Percentiles rank a stretch among this genome's conserved stretches.
These are phyloP conservation scores for Plectranthus barbatus DNA, from an alignment of 257 asterid species.

Conservation along the genomic window DNA sequence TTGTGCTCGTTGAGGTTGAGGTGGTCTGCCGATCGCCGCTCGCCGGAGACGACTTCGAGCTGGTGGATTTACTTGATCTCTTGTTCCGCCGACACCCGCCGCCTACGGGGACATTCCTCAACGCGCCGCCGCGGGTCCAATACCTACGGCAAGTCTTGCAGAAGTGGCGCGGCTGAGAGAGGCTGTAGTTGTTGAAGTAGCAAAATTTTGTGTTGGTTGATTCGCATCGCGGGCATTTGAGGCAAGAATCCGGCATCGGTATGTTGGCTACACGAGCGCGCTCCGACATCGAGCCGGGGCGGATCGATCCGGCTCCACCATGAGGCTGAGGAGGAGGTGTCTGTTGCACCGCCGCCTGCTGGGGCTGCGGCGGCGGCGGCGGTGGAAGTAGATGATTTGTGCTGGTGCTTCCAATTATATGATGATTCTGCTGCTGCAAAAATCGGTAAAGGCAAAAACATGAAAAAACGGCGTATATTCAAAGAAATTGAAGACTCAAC, in stretches of 20 bases:
- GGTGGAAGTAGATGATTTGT: conserved; percentile 24
- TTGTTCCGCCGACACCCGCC: conserved; percentile 80
- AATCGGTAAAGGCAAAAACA: conserved; percentile 4
- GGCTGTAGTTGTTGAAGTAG: conserved; percentile 88
- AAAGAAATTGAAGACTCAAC: conserved; percentile 21
- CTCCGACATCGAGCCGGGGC: conserved; percentile 83
- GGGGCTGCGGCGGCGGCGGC: neutral
- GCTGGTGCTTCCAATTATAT: conserved; percentile 36
- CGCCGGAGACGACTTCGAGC: conserved; percentile 58
- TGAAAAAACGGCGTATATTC: conserved; percentile 29
- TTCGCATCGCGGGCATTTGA: conserved; percentile 84
- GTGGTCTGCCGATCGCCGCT: conserved; percentile 35
- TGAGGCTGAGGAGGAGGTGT: conserved; percentile 34
- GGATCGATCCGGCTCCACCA: conserved; percentile 37
- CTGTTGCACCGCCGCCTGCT: conserved; percentile 19
- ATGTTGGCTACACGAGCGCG: conserved; percentile 83
- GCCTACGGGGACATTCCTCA: conserved; percentile 77
- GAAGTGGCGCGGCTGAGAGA: conserved; percentile 87
- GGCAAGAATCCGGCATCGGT: conserved; percentile 73
- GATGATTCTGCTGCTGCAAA: conserved; percentile 40
- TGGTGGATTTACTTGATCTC: conserved; percentile 30
- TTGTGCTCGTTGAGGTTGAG: conserved; percentile 36
- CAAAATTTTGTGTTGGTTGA: conserved; percentile 85
- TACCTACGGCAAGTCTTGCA: conserved; percentile 87
- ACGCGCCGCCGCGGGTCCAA: conserved; percentile 89